phyloP scores from a whole-genome alignment of 2,329 filamentous ascomycete genomes.

The Arthrobotrys conoides region DNA sequence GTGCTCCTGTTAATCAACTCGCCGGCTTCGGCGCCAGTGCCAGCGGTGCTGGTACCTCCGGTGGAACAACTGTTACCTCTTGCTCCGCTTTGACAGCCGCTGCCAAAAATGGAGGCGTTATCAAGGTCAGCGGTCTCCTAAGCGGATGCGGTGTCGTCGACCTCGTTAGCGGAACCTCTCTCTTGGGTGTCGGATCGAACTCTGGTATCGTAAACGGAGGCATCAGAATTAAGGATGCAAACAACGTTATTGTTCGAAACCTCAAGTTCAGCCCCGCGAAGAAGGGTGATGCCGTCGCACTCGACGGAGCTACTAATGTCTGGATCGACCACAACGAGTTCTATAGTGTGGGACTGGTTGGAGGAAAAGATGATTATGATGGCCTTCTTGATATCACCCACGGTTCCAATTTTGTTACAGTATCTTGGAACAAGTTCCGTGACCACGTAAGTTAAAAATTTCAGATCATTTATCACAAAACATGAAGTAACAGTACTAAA shows the following conservation, averaged over 20 bases:
- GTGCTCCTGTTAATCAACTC: slow-evolving; percentile 63
- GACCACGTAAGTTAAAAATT: slow-evolving; percentile 66
- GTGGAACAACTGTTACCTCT: slow-evolving; percentile 69
- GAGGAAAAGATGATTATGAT: slow-evolving; percentile 69
- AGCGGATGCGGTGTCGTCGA: slow-evolving; percentile 68
- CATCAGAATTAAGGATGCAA: slow-evolving; percentile 69
- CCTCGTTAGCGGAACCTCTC: slow-evolving; percentile 70
- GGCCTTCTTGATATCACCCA: slow-evolving; percentile 69
- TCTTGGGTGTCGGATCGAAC: slow-evolving; percentile 70
- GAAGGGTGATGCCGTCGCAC: slow-evolving; percentile 71
- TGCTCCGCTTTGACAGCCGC: slow-evolving; percentile 68
- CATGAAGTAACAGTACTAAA: too few relatives aligned
- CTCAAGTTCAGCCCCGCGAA: slow-evolving; percentile 71
- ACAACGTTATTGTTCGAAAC: slow-evolving; percentile 74
- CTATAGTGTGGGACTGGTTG: slow-evolving; percentile 65
- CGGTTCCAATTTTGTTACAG: slow-evolving; percentile 68
- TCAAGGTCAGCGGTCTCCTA: slow-evolving; percentile 70
- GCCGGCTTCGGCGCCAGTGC: slow-evolving; percentile 67
- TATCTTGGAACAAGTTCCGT: slow-evolving; percentile 68
- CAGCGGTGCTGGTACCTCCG: slow-evolving; percentile 69
- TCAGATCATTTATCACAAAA: background rate
- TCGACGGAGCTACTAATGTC: slow-evolving; percentile 70
- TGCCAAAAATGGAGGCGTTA: slow-evolving; percentile 67
- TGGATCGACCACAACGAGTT: slow-evolving; percentile 70
- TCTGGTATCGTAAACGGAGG: slow-evolving; percentile 69